A percentile compares a stretch with the other conserved stretches of the same genome.
Conservation (phyloP, 1,284 basidiomycete species). For the Apiotrichum sp. region DNA sequence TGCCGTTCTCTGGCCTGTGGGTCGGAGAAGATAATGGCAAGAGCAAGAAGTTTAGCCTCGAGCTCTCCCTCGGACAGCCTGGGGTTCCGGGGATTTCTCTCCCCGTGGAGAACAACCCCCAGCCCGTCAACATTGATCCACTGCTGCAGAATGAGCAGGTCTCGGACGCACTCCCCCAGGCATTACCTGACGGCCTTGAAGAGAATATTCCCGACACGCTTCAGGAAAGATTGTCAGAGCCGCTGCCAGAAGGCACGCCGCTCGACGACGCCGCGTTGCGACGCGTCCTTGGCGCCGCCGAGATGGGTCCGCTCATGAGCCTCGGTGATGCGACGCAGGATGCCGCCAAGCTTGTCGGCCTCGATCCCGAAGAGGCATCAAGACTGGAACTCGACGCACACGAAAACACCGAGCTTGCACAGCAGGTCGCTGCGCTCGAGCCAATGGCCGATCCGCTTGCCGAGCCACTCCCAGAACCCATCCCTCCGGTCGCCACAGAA, state of each 20-base stretch:
- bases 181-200: neutral
- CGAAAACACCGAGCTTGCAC: neutral
- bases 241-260: neutral
- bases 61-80: conserved; percentile 22
- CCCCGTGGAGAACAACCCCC: neutral
- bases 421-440: neutral
- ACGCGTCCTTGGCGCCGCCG: neutral
- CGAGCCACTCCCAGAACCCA: neutral
- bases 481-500: neutral
- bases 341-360: neutral
- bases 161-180: conserved; percentile 8
- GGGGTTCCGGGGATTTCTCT: neutral
- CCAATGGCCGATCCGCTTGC: neutral
- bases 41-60: conserved; percentile 34
- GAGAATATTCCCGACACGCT: conserved; percentile 7
- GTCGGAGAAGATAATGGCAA: conserved; percentile 31
- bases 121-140: no score
- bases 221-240: no score
- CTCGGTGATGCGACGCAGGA: neutral
- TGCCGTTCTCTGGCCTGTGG: conserved; percentile 37
- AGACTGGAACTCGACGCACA: neutral
- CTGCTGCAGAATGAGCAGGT: neutral
- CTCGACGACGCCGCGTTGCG: neutral
- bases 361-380: neutral
- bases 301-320: neutral